Conservation (phyloP, 2,329 filamentous ascomycete genomes). For the Fusarium lateritium region DNA sequence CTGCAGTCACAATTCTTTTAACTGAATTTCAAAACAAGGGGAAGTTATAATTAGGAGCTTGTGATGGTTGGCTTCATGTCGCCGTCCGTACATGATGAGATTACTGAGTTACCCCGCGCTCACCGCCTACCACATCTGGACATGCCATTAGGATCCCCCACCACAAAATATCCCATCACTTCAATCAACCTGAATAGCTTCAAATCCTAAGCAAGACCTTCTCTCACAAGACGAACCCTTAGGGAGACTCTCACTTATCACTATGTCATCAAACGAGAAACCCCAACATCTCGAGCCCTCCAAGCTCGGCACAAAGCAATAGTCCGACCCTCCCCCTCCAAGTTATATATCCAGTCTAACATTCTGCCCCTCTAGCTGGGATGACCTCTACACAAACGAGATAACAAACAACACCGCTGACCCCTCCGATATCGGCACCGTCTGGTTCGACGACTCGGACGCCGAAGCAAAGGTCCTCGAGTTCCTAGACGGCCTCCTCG, state of each 20-base stretch:
- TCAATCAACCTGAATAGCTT: slow-evolving; percentile 27
- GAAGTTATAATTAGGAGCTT: too few relatives aligned
- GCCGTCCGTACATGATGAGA: neutral
- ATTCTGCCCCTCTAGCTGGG: slow-evolving; percentile 71
- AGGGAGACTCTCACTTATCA: neutral
- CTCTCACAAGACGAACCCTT: neutral
- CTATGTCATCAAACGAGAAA: slow-evolving; percentile 52
- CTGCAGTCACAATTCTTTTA: too few relatives aligned
- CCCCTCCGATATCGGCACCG: slow-evolving; percentile 85
- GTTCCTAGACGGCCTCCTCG: slow-evolving; percentile 68
- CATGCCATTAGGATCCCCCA: slow-evolving; percentile 38
- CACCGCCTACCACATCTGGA: slow-evolving; percentile 48
- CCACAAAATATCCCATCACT: slow-evolving; percentile 33
- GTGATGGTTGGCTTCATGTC: too few relatives aligned
- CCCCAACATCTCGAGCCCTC: slow-evolving; percentile 82
- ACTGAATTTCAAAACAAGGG: too few relatives aligned
- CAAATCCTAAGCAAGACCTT: neutral
- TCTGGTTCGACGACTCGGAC: slow-evolving; percentile 96
- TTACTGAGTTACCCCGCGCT: slow-evolving; percentile 22
- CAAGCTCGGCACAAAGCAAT: slow-evolving; percentile 89
- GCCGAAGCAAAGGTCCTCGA: slow-evolving; percentile 85
- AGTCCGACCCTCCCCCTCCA: slow-evolving; percentile 69
- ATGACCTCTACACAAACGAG: slow-evolving; percentile 80
- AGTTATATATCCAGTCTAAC: slow-evolving; percentile 27
- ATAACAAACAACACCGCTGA: slow-evolving; percentile 79